phyloP scores from a whole-genome alignment of 331 rosid genomes.

The Malus hybrid region DNA sequence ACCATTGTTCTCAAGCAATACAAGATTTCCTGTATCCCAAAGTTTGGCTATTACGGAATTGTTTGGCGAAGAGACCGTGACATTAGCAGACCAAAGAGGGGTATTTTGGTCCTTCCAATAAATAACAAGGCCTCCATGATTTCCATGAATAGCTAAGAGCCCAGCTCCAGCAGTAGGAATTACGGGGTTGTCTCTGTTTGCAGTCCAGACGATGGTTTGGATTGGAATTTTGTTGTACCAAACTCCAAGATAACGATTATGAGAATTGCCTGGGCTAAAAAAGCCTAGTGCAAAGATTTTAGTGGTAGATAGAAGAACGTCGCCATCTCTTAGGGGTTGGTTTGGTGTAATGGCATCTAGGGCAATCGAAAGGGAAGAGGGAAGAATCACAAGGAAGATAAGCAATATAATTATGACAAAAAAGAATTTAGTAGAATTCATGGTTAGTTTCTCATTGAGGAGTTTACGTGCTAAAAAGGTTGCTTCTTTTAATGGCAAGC shows the following conservation, averaged over 20 bases:
- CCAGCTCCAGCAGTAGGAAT: constrained; percentile 12
- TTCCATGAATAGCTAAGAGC: constrained; percentile 13
- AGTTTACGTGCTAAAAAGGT: no score
- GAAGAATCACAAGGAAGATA: not conserved
- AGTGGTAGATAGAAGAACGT: constrained; percentile 22
- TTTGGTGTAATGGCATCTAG: constrained; percentile 1
- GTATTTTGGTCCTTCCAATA: not conserved
- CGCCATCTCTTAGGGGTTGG: constrained; percentile 37
- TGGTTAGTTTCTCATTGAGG: no score
- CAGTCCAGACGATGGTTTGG: constrained; percentile 49
- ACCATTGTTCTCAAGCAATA: not conserved
- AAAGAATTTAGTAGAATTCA: no score
- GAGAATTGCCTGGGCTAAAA: constrained; percentile 37
- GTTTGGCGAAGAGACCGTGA: not conserved
- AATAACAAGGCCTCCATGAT: constrained; percentile 31
- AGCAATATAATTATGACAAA: not conserved
- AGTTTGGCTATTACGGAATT: constrained; percentile 16
- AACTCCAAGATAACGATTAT: constrained; percentile 53
- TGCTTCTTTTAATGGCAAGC: no score
- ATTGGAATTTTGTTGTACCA: constrained; percentile 35
- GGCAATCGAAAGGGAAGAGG: not conserved
- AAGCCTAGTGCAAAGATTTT: constrained; percentile 48
- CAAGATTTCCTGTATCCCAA: constrained; percentile 26
- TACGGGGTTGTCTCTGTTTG: constrained; percentile 48
- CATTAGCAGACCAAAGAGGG: constrained; percentile 26